Evolutionary conservation across 306 rosid genomes (phyloP), one percentile per base, ranked within the genome.

Genomic region (Castanea crenata): DNA sequence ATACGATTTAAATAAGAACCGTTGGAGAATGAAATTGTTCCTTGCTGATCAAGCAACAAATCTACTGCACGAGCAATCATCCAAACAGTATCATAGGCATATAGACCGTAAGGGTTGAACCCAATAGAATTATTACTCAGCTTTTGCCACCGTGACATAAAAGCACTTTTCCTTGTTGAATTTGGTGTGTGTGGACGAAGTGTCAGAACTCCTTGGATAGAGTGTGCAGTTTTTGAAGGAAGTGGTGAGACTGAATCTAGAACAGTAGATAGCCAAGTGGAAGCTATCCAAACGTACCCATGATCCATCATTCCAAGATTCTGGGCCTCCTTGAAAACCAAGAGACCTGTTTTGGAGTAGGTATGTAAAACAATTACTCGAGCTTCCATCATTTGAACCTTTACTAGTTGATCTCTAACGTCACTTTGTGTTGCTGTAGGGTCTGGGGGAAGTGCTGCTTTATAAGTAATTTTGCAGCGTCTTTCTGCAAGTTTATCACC

Each of bases 1-100:
- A 7, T 18, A 74, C 5, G 78, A 77, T 76, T 20, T 25, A 41
- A 2, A 44, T 13, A 55, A 19, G 75, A 25, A 32, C 32, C 18
- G 5, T 78, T 78, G 57, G 88, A 83, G 73, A 83, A 88, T 19
- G 89, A 81, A 56, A 86, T 59, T 65, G 38, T 62, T 5, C 81
- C 81, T 20, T 87, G 86, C 59, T 77, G 80, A 76, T 79, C 89
- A 74, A 88, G 63, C 79, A 88, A 83, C 86, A 69, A 59, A 73
- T 74, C 75, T 13, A 88, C 41, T 49, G 89, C 89, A 55, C 19
- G 57, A 49, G 89, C 86, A 70, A 88, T 52, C 58, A 83, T 63
- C 89, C 88, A 88, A 71, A 88, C 91, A 4, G 91, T 86, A 73
- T 88, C 91, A 69, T 88, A 88, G 29, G 91, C 91, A 79, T 83